phyloP scores from a whole-genome alignment of 768 basidiomycete species.

The Trametes gibbosa region DNA sequence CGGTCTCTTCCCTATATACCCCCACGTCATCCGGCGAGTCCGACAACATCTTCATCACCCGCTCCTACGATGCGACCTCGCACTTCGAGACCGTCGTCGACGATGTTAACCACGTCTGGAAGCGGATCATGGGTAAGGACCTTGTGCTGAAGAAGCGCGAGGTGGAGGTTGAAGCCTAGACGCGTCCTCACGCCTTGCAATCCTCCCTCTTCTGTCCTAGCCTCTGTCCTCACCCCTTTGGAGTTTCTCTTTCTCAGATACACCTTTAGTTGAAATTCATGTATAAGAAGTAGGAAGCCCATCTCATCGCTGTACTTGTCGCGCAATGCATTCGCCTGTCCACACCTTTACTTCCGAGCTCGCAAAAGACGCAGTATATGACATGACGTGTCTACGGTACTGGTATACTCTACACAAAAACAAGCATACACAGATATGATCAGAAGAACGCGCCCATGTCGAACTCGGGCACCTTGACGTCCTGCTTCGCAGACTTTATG shows the following conservation, averaged over 20 bases:
- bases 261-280: conserved; percentile 4
- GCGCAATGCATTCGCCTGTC: conserved; percentile 12
- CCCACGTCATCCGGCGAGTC: conserved; percentile 77
- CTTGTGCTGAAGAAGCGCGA: conserved; percentile 90
- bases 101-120: conserved; percentile 96
- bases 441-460: conserved; percentile 78
- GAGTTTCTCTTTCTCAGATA: conserved; percentile 4
- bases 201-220: neutral
- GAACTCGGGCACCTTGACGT: conserved; percentile 83
- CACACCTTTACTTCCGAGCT: neutral
- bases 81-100: conserved; percentile 99
- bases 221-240: conserved; percentile 1
- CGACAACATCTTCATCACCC: conserved; percentile 96
- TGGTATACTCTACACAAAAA: no score
- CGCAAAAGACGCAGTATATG: neutral
- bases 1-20: conserved; percentile 83
- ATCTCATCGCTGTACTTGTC: conserved; percentile 22
- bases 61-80: conserved; percentile 96
- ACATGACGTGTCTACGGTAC: no score
- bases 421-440: conserved; percentile 1
- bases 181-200: neutral
- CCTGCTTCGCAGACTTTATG: conserved; percentile 89
- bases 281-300: conserved; percentile 20
- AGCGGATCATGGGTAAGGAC: conserved; percentile 73
- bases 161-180: conserved; percentile 54